Conservation (phyloP, 2,329 filamentous ascomycete species). For the Elsinoe necatrix region DNA sequence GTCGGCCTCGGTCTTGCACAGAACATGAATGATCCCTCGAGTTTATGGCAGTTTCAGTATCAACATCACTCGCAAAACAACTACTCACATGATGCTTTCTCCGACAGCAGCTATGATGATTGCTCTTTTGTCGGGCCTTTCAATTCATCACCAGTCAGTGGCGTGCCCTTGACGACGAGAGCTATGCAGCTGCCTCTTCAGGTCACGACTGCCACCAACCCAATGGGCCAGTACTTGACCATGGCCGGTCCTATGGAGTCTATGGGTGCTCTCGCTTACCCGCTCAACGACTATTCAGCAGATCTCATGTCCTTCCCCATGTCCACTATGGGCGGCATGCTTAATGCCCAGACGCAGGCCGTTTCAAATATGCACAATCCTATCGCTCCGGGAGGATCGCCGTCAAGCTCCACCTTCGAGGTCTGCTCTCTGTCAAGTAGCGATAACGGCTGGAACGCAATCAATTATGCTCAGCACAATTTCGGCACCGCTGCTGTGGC, state of each 20-base stretch:
- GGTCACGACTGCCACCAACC: constrained; percentile 35
- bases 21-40: constrained; percentile 20
- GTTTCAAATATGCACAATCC: constrained; percentile 22
- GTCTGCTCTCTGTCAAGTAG: constrained; percentile 77
- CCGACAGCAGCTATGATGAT: constrained; percentile 32
- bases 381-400: constrained; percentile 52
- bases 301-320: constrained; percentile 48
- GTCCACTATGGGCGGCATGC: constrained; percentile 39
- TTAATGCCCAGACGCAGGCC: constrained; percentile 36
- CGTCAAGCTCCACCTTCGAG: constrained; percentile 73
- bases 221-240: constrained; percentile 33
- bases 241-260: constrained; percentile 37
- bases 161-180: constrained; percentile 36
- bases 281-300: constrained; percentile 61
- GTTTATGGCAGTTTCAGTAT: constrained; percentile 37
- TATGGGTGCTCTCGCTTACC: constrained; percentile 36
- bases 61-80: constrained; percentile 24
- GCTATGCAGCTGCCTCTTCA: constrained; percentile 26
- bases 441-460: constrained; percentile 78
- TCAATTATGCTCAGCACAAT: constrained; percentile 50
- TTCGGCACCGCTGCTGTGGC: neutral
- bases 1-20: constrained; percentile 28
- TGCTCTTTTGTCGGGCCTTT: constrained; percentile 34
- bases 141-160: constrained; percentile 40
- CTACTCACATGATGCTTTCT: constrained; percentile 27